A percentile compares a stretch with the other conserved stretches of the same genome.
phyloP scores from a whole-genome alignment of 306 rosid species.

The Cercis canadensis region DNA sequence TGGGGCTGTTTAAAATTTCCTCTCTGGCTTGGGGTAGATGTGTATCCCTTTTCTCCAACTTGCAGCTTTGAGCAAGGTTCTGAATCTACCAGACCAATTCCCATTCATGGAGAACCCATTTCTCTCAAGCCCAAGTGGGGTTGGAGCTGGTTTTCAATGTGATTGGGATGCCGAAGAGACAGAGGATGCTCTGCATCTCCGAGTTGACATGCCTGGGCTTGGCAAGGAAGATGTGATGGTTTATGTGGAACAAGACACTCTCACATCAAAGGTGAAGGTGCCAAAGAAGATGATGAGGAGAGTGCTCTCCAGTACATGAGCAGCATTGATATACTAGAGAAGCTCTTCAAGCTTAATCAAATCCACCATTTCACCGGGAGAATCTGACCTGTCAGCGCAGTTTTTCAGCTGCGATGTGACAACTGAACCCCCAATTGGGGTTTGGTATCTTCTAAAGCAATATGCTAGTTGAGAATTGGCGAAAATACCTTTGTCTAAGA shows the following conservation, averaged over 20 bases:
- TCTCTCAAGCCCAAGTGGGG: constrained; percentile 50
- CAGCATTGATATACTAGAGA: constrained; percentile 65
- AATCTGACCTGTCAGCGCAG: too few relatives aligned
- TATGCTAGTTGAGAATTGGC: too few relatives aligned
- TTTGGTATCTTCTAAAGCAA: too few relatives aligned
- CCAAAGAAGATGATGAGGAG: constrained; percentile 45
- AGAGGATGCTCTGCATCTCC: constrained; percentile 50
- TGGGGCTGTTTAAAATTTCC: too few relatives aligned
- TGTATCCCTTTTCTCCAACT: constrained; percentile 68
- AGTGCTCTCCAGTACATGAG: constrained; percentile 44
- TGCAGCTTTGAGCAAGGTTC: constrained; percentile 77
- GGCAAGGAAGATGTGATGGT: constrained; percentile 73
- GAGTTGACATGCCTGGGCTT: constrained; percentile 83
- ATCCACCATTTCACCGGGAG: too few relatives aligned
- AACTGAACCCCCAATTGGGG: too few relatives aligned
- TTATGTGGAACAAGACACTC: constrained; percentile 68
- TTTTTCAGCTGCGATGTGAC: too few relatives aligned
- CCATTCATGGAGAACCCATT: constrained; percentile 72
- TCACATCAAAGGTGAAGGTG: constrained; percentile 65
- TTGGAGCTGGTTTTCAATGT: constrained; percentile 39
- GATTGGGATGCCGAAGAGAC: constrained; percentile 78
- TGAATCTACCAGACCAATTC: constrained; percentile 77
- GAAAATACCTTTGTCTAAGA: too few relatives aligned
- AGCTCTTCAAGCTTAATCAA: constrained; percentile 54
- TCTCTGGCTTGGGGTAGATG: too few relatives aligned